These are phyloP conservation scores for Monilinia polystroma DNA, from an alignment of 2,329 filamentous ascomycete genomes.

Conservation along the genomic window DNA sequence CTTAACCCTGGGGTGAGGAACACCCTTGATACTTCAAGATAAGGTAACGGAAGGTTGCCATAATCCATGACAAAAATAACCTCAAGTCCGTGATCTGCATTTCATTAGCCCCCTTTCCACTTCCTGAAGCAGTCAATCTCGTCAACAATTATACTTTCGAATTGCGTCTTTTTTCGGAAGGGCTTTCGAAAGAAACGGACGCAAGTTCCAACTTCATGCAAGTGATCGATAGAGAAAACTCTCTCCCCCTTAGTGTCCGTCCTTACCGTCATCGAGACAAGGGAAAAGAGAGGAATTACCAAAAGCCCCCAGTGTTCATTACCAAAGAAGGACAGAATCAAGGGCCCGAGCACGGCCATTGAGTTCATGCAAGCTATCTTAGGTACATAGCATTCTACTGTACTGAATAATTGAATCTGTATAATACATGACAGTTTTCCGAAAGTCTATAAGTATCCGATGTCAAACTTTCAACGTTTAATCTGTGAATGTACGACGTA, in stretches of 20 bases:
- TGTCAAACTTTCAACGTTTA: background rate
- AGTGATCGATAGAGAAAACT: slow-evolving; percentile 21
- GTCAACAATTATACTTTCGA: slow-evolving; percentile 15
- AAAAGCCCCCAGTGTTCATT: slow-evolving; percentile 3
- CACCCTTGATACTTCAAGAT: slow-evolving; percentile 24
- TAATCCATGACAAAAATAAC: slow-evolving; percentile 15
- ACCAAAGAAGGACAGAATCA: slow-evolving; percentile 8
- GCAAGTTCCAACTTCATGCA: slow-evolving; percentile 18
- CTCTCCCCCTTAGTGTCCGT: background rate
- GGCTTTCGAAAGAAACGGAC: slow-evolving; percentile 8
- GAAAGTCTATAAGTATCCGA: slow-evolving; percentile 4
- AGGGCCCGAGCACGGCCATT: slow-evolving; percentile 18
- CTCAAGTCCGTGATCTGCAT: slow-evolving; percentile 20
- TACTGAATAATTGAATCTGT: background rate
- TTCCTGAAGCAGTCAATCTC: slow-evolving; percentile 12
- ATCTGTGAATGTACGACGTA: background rate
- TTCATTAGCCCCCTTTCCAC: background rate
- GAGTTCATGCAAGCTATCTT: slow-evolving; percentile 21
- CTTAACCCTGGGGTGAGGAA: slow-evolving; percentile 18
- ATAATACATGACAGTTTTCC: background rate
- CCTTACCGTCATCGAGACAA: slow-evolving; percentile 9
- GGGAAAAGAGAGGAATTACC: slow-evolving; percentile 7
- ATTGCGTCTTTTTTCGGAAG: slow-evolving; percentile 14
- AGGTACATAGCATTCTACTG: slow-evolving; percentile 14
- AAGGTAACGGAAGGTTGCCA: slow-evolving; percentile 13